These are phyloP conservation scores for Thelonectria rubi DNA, from an alignment of 2,329 filamentous ascomycete genomes.

Conservation along the genomic window DNA sequence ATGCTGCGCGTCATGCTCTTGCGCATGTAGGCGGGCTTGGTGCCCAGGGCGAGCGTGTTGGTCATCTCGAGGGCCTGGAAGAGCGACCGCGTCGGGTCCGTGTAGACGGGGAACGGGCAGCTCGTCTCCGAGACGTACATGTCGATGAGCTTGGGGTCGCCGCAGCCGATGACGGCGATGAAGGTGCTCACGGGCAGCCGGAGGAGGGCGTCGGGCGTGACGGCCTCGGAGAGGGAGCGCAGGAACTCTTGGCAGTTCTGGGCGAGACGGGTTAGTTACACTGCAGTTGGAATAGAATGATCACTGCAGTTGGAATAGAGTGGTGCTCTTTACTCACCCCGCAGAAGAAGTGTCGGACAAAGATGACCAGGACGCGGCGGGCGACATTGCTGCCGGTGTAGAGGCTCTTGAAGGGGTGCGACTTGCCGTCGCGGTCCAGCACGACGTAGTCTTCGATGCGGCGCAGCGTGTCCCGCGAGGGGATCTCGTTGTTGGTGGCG, in stretches of 20 bases:
- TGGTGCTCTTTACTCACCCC: constrained; percentile 62
- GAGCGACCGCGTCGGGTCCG: constrained; percentile 74
- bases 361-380: constrained; percentile 72
- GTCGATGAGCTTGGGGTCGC: constrained; percentile 72
- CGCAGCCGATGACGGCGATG: constrained; percentile 77
- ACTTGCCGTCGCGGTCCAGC: constrained; percentile 68
- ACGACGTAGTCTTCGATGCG: constrained; percentile 65
- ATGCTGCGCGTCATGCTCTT: constrained; percentile 62
- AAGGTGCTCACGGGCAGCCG: constrained; percentile 65
- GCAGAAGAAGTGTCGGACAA: constrained; percentile 84
- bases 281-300: not conserved
- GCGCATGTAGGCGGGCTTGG: constrained; percentile 70
- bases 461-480: constrained; percentile 57
- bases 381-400: constrained; percentile 65
- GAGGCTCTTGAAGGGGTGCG: constrained; percentile 69
- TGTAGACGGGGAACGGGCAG: constrained; percentile 79
- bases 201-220: constrained; percentile 62
- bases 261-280: not conserved
- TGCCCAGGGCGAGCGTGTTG: constrained; percentile 68
- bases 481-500: constrained; percentile 64
- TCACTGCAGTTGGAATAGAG: not conserved
- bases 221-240: constrained; percentile 65
- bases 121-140: constrained; percentile 69
- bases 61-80: constrained; percentile 76
- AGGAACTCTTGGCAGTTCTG: constrained; percentile 83